Evolutionary conservation across 75 land plant genomes (phyloP), one percentile per base, ranked within the genome.

Genomic region (Pinus taeda): DNA sequence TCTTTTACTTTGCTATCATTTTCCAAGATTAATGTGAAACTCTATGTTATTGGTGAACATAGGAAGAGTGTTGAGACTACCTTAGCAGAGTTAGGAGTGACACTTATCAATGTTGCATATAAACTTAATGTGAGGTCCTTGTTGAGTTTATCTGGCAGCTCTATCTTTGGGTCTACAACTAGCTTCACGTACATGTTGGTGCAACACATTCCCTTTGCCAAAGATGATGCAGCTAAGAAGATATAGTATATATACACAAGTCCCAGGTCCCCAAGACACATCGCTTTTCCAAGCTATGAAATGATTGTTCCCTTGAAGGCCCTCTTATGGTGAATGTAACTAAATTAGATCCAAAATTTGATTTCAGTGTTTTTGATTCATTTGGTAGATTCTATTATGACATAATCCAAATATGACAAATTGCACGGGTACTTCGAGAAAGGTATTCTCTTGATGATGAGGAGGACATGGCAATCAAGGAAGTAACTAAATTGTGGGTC

Each of bases 181-280:
- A 98, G 99, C 17, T 97, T 97, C 76, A 95, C 99, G 63, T 98
- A 95, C 77, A 97, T 97, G 99, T 74, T 97, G 60, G 99, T 97
- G 8, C 82, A 88, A 58, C 98, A 95, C 62, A 93, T 97, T 61
- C 99, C 99, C 57, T 95, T 93, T 77, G 95, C 98, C 33, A 92
- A 85, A 75, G 92, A 85, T 37, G 92, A 90, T 77, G 95, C 99
- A 57, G 55, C 81, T 7, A 87, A 77, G 45, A 97, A 95, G 85
- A 84, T 93, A 60, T 92, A 93, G 71, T 92, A 93, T 70, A 94
- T 83, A 62, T 95, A 97, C 76, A 91, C 26, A 26, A 26, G 26
- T 26, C 26, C 26, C 98, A 61, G 99, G 99, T 36, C 98, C 98
- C 6, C 94, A 87, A 76, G 92, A 95, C 73, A 83, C 94, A 57